A percentile compares a stretch with the other conserved stretches of the same genome.
Conservation (phyloP, 73 alveolate genomes). For the Paramecium sexaurelia region DNA sequence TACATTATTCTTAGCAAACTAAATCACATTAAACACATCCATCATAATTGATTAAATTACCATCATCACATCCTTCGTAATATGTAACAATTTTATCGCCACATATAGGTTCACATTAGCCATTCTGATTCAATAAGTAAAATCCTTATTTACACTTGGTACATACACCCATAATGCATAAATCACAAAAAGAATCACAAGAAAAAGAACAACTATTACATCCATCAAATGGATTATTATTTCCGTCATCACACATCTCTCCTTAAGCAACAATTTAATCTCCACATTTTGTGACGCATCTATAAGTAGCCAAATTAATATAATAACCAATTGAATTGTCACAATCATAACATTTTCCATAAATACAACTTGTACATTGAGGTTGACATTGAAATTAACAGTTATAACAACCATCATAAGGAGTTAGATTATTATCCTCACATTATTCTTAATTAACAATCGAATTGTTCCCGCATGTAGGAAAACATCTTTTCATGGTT, state of each 20-base stretch:
- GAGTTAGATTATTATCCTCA: slow-evolving; percentile 18
- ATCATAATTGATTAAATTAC: not conserved
- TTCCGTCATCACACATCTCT: slow-evolving; percentile 1
- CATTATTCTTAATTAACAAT: not conserved
- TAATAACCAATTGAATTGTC: not conserved
- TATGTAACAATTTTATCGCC: slow-evolving; percentile 26
- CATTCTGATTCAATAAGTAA: not conserved
- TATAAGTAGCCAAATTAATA: not conserved
- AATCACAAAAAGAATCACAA: not conserved
- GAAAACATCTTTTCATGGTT: not conserved
- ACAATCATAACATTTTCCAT: slow-evolving; percentile 9
- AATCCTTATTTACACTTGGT: not conserved
- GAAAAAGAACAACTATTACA: not conserved
- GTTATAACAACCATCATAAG: slow-evolving; percentile 22
- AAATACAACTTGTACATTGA: not conserved
- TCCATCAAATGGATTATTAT: not conserved
- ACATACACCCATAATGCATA: not conserved
- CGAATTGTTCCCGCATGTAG: not conserved
- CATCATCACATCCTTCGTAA: slow-evolving; percentile 16
- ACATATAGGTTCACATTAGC: not conserved
- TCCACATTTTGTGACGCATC: not conserved
- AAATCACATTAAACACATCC: not conserved
- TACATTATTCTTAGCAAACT: not conserved
- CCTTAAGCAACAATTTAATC: not conserved
- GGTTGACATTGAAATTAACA: not conserved